Conservation (phyloP, 1,284 basidiomycete genomes). For the Phellinidium pouzarii region DNA sequence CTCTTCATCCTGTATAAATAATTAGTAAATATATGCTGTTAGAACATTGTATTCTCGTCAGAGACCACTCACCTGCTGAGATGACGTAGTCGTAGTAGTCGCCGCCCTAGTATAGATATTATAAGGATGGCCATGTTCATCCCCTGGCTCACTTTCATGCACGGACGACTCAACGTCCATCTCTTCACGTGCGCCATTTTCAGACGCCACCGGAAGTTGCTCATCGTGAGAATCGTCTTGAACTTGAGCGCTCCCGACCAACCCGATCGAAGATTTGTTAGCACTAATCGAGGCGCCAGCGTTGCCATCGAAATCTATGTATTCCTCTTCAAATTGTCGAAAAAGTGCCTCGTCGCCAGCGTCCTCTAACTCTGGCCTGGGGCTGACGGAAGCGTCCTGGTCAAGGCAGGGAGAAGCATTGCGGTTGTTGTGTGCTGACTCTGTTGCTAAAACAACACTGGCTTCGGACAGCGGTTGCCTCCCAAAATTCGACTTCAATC, state of each 20-base stretch:
- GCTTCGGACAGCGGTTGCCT: too few species aligned
- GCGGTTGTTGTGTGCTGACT: not conserved
- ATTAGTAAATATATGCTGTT: not conserved
- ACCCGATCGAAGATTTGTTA: too few species aligned
- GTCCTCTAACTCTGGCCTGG: not conserved
- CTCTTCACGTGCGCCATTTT: conserved; percentile 1
- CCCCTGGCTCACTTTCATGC: not conserved
- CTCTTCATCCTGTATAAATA: conserved; percentile 3
- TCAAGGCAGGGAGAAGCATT: not conserved
- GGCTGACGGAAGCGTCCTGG: not conserved
- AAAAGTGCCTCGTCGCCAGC: conserved; percentile 10
- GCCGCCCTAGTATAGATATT: not conserved
- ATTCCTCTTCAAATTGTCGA: conserved; percentile 12
- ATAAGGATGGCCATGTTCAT: too few species aligned
- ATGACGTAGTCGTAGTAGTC: conserved; percentile 12
- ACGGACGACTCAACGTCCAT: conserved; percentile 6
- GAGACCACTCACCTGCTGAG: conserved; percentile 8
- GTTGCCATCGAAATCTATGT: conserved; percentile 16
- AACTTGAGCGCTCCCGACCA: not conserved
- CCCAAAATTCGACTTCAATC: too few species aligned
- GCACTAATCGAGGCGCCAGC: not conserved
- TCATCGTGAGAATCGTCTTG: too few species aligned
- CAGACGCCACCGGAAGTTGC: not conserved
- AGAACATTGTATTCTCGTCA: too few species aligned
- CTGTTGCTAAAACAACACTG: not conserved